These are phyloP conservation scores for Acer campestre DNA, from an alignment of 345 rosid genomes.

Conservation along the genomic window DNA sequence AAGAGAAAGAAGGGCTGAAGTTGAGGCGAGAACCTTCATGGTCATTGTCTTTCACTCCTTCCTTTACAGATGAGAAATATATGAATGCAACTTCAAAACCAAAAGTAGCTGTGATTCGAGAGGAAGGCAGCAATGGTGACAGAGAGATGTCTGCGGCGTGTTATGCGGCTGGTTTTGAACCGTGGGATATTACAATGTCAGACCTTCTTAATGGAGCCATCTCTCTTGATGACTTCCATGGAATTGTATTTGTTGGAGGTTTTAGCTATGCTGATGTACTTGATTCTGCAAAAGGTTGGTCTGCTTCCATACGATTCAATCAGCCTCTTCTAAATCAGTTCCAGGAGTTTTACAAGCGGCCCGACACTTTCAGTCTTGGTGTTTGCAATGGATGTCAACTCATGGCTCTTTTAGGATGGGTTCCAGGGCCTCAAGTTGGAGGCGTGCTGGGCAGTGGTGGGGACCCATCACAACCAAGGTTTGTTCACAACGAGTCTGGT, in stretches of 20 bases:
- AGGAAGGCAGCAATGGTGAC: conserved; percentile 98
- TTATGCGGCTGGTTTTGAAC: conserved; percentile 88
- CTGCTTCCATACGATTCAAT: conserved; percentile 88
- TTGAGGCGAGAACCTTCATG: conserved; percentile 71
- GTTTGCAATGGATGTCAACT: conserved; percentile 96
- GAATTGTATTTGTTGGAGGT: conserved; percentile 91
- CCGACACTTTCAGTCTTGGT: conserved; percentile 90
- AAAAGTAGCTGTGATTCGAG: conserved; percentile 87
- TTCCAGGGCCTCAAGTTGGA: conserved; percentile 89
- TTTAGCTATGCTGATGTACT: conserved; percentile 96
- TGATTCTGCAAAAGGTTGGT: conserved; percentile 98
- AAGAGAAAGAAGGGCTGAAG: conserved; percentile 87
- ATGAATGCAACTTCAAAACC: conserved; percentile 64
- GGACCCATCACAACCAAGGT: conserved; percentile 84
- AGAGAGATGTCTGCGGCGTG: conserved; percentile 96
- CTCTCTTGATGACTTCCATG: conserved; percentile 69
- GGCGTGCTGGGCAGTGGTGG: conserved; percentile 77
- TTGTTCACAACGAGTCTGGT: conserved; percentile 92
- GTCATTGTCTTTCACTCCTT: conserved; percentile 73
- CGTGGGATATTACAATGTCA: conserved; percentile 94
- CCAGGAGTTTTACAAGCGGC: conserved; percentile 83
- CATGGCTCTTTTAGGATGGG: conserved; percentile 94
- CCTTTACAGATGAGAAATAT: conserved; percentile 61
- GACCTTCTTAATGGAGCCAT: conserved; percentile 71
- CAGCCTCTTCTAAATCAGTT: conserved; percentile 73